Percentiles rank a stretch among this genome's conserved stretches.
phyloP scores from a whole-genome alignment of 2,329 filamentous ascomycete genomes.

The Neodidymelliopsis sp. region DNA sequence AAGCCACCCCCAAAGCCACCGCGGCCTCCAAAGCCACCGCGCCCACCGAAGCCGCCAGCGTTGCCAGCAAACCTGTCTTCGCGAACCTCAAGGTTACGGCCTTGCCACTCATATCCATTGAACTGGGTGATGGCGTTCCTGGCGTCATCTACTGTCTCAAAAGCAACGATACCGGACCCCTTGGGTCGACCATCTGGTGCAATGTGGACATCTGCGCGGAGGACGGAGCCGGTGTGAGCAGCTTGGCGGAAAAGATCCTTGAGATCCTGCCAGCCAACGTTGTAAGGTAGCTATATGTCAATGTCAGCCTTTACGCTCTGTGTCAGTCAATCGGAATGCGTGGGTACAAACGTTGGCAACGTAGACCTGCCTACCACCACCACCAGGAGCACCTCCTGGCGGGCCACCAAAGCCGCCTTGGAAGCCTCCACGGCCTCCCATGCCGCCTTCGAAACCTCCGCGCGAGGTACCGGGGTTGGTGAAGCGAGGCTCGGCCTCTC shows the following conservation, averaged over 20 bases:
- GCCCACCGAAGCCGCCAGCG: slow-evolving; percentile 49
- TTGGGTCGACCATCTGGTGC: slow-evolving; percentile 93
- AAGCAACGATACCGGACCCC: slow-evolving; percentile 95
- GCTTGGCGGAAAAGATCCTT: slow-evolving; percentile 99
- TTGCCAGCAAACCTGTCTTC: slow-evolving; percentile 89
- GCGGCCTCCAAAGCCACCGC: slow-evolving; percentile 51
- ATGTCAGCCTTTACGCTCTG: slow-evolving; percentile 41
- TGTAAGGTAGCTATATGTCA: slow-evolving; percentile 83
- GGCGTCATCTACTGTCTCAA: slow-evolving; percentile 92
- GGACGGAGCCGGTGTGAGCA: slow-evolving; percentile 62
- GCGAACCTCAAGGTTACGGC: slow-evolving; percentile 88
- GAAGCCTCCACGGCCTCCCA: slow-evolving; percentile 52
- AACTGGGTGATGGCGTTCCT: slow-evolving; percentile 96
- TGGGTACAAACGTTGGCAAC: slow-evolving; percentile 90
- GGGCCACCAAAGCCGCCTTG: slow-evolving; percentile 58
- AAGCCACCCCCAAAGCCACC: slow-evolving; percentile 50
- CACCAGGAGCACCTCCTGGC: slow-evolving; percentile 66
- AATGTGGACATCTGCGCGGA: slow-evolving; percentile 93
- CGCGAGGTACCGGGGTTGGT: slow-evolving; percentile 70
- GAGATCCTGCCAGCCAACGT: slow-evolving; percentile 97
- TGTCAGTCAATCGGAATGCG: slow-evolving; percentile 26
- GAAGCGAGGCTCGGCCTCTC: slow-evolving; percentile 97
- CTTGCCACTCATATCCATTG: slow-evolving; percentile 99
- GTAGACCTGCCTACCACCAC: slow-evolving; percentile 88
- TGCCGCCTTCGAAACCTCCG: slow-evolving; percentile 58